Base-by-base conservation (phyloP, 768 basidiomycete genomes). In the Termitomyces sp. region DNA sequence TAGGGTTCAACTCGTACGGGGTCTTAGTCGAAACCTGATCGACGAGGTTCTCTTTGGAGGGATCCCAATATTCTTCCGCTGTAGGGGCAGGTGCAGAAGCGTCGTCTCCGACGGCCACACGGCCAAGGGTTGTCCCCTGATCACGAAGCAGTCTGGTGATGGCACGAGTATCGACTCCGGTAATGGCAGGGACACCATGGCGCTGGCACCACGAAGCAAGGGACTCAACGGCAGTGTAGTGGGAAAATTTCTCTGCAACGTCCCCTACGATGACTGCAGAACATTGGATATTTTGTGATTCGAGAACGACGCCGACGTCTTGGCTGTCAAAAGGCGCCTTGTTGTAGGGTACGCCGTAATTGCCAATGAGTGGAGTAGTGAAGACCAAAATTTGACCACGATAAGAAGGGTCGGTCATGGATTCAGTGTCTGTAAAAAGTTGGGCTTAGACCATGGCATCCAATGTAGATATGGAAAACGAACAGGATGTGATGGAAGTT, bases 341-440 rank as follows among this genome's bases (percentile, higher is more conserved):
- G 72, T 99, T 98, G 34, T 68, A 65, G 6, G 97, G 97, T 9
- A 99, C 94, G 53, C 97, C 97, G 67, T 99, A 99, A 73, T 99
- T 99, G 40, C 97, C 97, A 62, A 99, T 97, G 73, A 99, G 84
- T 10, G 97, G 97, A 0, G 95, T 90, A 43, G 97, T 99, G 77
- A 99, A 99, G 56, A 99, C 97, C 61, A 99, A 84, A 68, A 99
- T 96, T 73, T 99, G 97, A 50, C 93, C 90, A 34, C 93, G 90
- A 73, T 99, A 98, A 8, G 97, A 98, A 7, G 97, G 97, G 71
- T 99, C 97, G 37, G 97, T 99, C 97, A 99, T 98, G 8, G 94
- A 97, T 75, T 99, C 97, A 46, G 96, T 98, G 71, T 99, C 95
- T 96, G 68, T n/a, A 40, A 27, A 19, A 23, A 58, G 61, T 47